These are phyloP conservation scores for Collybiopsis luxurians DNA, from an alignment of 768 basidiomycete genomes.

Conservation along the genomic window DNA sequence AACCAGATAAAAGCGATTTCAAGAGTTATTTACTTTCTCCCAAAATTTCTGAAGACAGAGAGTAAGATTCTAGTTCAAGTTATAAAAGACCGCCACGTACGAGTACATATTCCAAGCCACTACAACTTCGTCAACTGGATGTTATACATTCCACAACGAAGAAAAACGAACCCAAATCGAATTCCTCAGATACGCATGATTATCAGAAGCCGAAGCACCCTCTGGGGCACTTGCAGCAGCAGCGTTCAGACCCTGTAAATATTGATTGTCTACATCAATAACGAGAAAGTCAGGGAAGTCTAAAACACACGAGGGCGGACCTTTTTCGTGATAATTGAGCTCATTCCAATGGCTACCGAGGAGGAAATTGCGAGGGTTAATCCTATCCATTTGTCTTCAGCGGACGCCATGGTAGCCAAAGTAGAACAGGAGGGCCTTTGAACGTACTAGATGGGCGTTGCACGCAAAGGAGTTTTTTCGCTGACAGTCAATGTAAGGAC, in stretches of 20 bases:
- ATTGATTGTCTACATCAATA: background rate
- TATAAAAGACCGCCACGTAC: constrained; percentile 47
- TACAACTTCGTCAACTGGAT: too few species aligned
- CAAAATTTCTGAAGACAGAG: constrained; percentile 63
- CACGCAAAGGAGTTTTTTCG: too few species aligned
- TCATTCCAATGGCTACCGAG: constrained; percentile 67
- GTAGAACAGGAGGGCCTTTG: background rate
- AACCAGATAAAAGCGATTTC: background rate
- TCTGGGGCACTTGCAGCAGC: constrained; percentile 59
- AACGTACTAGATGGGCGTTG: background rate
- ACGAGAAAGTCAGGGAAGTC: background rate
- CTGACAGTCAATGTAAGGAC: too few species aligned
- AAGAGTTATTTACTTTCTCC: constrained; percentile 69
- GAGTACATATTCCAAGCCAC: constrained; percentile 90
- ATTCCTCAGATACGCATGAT: constrained; percentile 82
- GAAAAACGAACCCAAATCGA: constrained; percentile 66
- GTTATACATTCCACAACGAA: background rate
- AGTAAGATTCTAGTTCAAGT: background rate
- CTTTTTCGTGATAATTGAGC: constrained; percentile 84
- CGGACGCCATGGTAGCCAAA: constrained; percentile 8
- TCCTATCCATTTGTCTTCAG: constrained; percentile 75
- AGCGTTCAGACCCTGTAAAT: constrained; percentile 81
- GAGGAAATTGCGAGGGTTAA: constrained; percentile 63
- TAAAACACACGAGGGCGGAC: constrained; percentile 27
- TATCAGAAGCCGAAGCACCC: constrained; percentile 71